Evolutionary conservation across 2,329 filamentous ascomycete species (phyloP), one percentile per base, ranked within the genome.

Genomic region (Trichoderma pleuroti): DNA sequence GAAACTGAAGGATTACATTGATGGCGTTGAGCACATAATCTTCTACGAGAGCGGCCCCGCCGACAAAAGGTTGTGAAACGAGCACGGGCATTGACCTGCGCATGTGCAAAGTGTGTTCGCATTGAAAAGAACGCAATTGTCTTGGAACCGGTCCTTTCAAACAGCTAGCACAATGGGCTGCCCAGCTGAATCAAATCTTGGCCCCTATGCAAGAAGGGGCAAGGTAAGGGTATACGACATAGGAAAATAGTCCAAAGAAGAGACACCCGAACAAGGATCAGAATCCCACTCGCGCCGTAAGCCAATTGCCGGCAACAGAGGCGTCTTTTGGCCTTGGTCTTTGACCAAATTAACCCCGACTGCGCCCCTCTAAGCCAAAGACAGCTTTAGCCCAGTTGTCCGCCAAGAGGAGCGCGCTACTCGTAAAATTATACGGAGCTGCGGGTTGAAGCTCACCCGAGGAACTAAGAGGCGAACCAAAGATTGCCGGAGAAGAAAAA

Each of bases 381-480:
- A 34, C 11, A 49, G 64, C 64, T 39, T 21, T 39, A 67, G 64
- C 54, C 4, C 6, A 5, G 8, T 28, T 21, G 26, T 21, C 24
- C 24, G 64, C 64, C 52, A 42, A 42, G 64, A 39, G 12, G 14
- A n/a, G 60, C 36, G 34, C 46, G 63, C 46, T 66, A 65, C 52
- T 67, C 49, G 49, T 67, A 32, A 67, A 67, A 67, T 67, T 57
- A 67, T 67, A 67, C 49, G 64, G 64, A 60, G 64, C n/a, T n/a
- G 34, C 64, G 64, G 62, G 52, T 42, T 42, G 21, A 54, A 60
- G 52, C 24, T 18, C 39, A 42, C 46, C 62, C 64, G 28, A 32
- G 30, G 32, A 24, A 39, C 36, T 39, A 34, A 59, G 26, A 59
- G 11, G 28, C 28, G 36, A 30, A 59, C 24, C 10, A 26, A 39